phyloP scores from a whole-genome alignment of 768 basidiomycete species.

The Xerocomus spinulosus region DNA sequence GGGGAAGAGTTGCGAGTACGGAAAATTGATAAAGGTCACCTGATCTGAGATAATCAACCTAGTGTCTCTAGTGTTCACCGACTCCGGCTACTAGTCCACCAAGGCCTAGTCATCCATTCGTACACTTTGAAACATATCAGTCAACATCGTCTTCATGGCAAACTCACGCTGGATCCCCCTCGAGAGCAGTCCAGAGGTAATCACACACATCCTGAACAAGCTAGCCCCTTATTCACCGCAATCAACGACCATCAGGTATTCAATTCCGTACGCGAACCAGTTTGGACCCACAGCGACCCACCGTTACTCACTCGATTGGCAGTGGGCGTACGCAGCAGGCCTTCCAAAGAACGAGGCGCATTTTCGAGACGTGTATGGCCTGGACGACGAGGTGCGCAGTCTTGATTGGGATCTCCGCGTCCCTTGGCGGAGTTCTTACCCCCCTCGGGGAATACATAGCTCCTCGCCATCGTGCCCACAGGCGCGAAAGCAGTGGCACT shows the following conservation, averaged over 20 bases:
- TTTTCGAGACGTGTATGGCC: slow-evolving; percentile 70
- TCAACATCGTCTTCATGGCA: slow-evolving; percentile 13
- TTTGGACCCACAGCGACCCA: background rate
- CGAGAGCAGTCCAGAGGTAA: slow-evolving; percentile 66
- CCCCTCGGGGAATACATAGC: slow-evolving; percentile 33
- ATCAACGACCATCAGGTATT: slow-evolving; percentile 21
- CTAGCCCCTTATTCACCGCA: slow-evolving; percentile 4
- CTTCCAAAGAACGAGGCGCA: slow-evolving; percentile 44
- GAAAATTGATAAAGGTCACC: background rate
- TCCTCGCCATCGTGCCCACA: slow-evolving; percentile 62
- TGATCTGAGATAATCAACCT: too few relatives aligned
- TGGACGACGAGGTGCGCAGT: slow-evolving; percentile 56
- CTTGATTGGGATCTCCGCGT: background rate
- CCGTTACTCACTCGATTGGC: background rate
- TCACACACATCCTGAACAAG: background rate
- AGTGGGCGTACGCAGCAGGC: slow-evolving; percentile 74
- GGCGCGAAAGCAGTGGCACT: slow-evolving; percentile 83
- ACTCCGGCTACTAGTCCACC: too few relatives aligned
- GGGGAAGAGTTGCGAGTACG: too few relatives aligned
- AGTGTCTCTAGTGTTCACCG: too few relatives aligned
- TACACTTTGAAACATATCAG: too few relatives aligned
- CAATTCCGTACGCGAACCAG: slow-evolving; percentile 23
- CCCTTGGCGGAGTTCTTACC: background rate
- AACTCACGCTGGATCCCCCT: slow-evolving; percentile 66
- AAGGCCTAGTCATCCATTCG: too few relatives aligned